A percentile compares a stretch with the other conserved stretches of the same genome.
These are phyloP conservation scores for Sarcodon sp. DNA, from an alignment of 768 basidiomycete genomes.

Conservation along the genomic window DNA sequence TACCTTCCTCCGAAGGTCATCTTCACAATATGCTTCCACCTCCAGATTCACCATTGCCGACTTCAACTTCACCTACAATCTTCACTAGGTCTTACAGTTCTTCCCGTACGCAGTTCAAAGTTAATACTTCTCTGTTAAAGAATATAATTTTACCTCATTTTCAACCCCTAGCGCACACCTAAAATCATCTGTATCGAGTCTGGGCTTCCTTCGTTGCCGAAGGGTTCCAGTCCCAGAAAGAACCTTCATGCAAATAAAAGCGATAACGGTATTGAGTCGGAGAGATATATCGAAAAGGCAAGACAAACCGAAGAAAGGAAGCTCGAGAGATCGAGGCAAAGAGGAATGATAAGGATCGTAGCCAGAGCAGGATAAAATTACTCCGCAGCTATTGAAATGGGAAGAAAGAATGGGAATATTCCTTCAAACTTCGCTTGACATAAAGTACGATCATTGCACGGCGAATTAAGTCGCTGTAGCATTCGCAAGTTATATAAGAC, in stretches of 20 bases:
- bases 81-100: constrained; percentile 30
- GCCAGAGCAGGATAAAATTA: constrained; percentile 55
- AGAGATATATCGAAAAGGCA: constrained; percentile 16
- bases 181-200: constrained; percentile 73
- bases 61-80: constrained; percentile 21
- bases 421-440: too few species aligned
- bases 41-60: constrained; percentile 13
- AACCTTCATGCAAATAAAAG: constrained; percentile 56
- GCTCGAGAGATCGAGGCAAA: constrained; percentile 45
- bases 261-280: constrained; percentile 9
- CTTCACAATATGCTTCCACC: constrained; percentile 65
- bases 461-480: too few species aligned
- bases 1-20: constrained; percentile 87
- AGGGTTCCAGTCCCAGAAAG: constrained; percentile 70
- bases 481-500: too few species aligned
- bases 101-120: constrained; percentile 26
- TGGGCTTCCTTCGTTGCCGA: constrained; percentile 76
- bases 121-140: constrained; percentile 36
- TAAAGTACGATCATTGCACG: too few species aligned
- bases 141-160: constrained; percentile 37
- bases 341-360: constrained; percentile 73
- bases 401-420: too few species aligned
- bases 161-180: constrained; percentile 50
- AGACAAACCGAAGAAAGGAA: constrained; percentile 41
- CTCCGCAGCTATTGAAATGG: too few species aligned